These are phyloP conservation scores for Zygotorulaspora florentina DNA, from an alignment of 805 yeast species.

Conservation along the genomic window DNA sequence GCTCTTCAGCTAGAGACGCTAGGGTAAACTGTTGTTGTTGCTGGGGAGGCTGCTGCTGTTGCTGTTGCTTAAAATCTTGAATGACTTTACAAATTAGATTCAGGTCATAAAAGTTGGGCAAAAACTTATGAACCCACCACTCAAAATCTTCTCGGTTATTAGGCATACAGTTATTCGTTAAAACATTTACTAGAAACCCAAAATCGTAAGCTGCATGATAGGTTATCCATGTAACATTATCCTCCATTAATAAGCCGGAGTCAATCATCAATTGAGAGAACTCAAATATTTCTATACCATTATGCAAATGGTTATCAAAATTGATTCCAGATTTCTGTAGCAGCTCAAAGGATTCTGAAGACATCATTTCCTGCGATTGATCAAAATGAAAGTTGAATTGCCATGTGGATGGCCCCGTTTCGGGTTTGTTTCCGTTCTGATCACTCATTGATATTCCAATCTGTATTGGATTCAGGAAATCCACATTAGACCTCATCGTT, in stretches of 20 bases:
- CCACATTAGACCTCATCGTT: slow-evolving; percentile 87
- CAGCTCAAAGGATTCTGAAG: slow-evolving; percentile 77
- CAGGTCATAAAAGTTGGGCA: slow-evolving; percentile 82
- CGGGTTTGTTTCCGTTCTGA: slow-evolving; percentile 64
- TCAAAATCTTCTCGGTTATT: slow-evolving; percentile 73
- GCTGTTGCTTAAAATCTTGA: slow-evolving; percentile 27
- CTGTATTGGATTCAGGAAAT: slow-evolving; percentile 79
- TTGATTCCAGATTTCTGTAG: slow-evolving; percentile 79
- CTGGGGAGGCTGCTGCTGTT: slow-evolving; percentile 18
- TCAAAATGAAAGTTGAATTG: slow-evolving; percentile 90
- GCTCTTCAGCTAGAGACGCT: slow-evolving; percentile 65
- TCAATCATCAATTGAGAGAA: slow-evolving; percentile 83
- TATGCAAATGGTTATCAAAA: slow-evolving; percentile 64
- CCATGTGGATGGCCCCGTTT: slow-evolving; percentile 76
- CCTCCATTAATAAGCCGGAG: slow-evolving; percentile 76
- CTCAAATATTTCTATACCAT: slow-evolving; percentile 73
- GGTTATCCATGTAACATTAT: slow-evolving; percentile 74
- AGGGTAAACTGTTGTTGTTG: slow-evolving; percentile 32
- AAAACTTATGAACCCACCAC: slow-evolving; percentile 62
- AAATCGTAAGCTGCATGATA: slow-evolving; percentile 94
- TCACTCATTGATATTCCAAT: slow-evolving; percentile 76
- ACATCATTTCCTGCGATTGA: slow-evolving; percentile 73
- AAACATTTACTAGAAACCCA: slow-evolving; percentile 77
- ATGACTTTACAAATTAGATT: slow-evolving; percentile 47
- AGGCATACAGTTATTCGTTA: slow-evolving; percentile 76